phyloP scores from a whole-genome alignment of 495 filamentous ascomycete species.

The Hypoxylon fuscum region DNA sequence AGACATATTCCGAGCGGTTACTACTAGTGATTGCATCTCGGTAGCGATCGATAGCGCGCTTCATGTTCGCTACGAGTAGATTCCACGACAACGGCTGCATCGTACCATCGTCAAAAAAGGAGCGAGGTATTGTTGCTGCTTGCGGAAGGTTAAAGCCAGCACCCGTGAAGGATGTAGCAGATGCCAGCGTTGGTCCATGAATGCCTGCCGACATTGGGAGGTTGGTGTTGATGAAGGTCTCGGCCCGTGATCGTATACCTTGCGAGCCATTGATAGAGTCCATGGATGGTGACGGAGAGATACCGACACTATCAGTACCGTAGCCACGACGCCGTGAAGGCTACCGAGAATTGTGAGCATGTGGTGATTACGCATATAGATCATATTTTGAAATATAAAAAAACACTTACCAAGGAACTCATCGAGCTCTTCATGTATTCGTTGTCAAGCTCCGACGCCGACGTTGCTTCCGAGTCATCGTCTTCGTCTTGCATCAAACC shows the following conservation, averaged over 20 bases:
- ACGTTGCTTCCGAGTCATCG: constrained; percentile 76
- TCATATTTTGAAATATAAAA: no score
- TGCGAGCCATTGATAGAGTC: constrained; percentile 77
- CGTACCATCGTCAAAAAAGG: constrained; percentile 85
- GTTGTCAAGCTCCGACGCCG: constrained; percentile 85
- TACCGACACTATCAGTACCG: constrained; percentile 66
- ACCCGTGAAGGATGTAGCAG: constrained; percentile 74
- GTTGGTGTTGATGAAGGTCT: constrained; percentile 58
- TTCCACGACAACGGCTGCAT: constrained; percentile 85
- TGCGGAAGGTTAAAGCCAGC: constrained; percentile 62
- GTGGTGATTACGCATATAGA: neutral
- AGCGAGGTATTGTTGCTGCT: constrained; percentile 72
- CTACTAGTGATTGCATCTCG: constrained; percentile 81
- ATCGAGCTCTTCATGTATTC: constrained; percentile 60
- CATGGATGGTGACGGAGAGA: constrained; percentile 91
- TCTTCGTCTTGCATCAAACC: constrained; percentile 86
- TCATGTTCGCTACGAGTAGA: constrained; percentile 88
- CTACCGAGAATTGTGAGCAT: constrained; percentile 43
- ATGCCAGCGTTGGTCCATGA: constrained; percentile 65
- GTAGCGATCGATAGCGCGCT: constrained; percentile 84
- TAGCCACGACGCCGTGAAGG: constrained; percentile 70
- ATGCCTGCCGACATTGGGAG: constrained; percentile 42
- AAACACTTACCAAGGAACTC: constrained; percentile 59
- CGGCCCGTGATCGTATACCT: constrained; percentile 53
- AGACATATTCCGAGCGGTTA: constrained; percentile 88